A percentile compares a stretch with the other conserved stretches of the same genome.
Conservation (phyloP, 2,329 filamentous ascomycete species). For the Dactylellina sp. region DNA sequence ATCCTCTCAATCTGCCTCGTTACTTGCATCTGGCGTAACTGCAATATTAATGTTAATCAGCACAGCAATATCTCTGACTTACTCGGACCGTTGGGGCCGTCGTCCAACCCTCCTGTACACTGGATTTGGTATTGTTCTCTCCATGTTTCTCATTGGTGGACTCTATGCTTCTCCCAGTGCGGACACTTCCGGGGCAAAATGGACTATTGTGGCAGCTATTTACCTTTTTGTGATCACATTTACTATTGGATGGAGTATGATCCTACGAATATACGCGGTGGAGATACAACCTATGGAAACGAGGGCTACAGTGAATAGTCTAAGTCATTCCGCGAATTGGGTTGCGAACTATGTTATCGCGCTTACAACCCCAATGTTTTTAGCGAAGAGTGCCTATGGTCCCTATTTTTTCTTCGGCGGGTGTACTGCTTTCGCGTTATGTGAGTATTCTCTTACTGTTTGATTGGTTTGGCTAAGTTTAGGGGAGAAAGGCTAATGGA, state of each 20-base stretch:
- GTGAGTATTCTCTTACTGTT: conserved; percentile 38
- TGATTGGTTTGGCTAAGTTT: neutral
- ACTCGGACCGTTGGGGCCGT: conserved; percentile 71
- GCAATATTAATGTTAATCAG: conserved; percentile 71
- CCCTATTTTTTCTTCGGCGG: conserved; percentile 67
- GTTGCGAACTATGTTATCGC: conserved; percentile 67
- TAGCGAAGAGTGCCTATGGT: conserved; percentile 63
- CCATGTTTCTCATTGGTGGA: conserved; percentile 69
- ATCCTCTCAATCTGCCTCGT: conserved; percentile 68
- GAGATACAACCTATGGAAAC: conserved; percentile 72
- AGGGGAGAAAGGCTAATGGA: no score
- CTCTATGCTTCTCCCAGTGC: conserved; percentile 68
- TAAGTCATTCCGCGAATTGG: conserved; percentile 70
- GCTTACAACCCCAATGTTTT: conserved; percentile 63
- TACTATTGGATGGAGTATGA: conserved; percentile 69
- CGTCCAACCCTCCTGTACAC: conserved; percentile 69
- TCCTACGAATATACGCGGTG: conserved; percentile 70
- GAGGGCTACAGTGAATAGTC: conserved; percentile 69
- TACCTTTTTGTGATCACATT: conserved; percentile 68
- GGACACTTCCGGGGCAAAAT: conserved; percentile 64
- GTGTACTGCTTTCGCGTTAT: conserved; percentile 63
- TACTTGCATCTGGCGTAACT: conserved; percentile 73
- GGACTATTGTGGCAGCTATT: conserved; percentile 68
- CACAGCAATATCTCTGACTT: conserved; percentile 70
- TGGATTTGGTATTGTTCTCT: conserved; percentile 67